phyloP scores from a whole-genome alignment of 768 basidiomycete species.

The Pleurotus pulmonarius region DNA sequence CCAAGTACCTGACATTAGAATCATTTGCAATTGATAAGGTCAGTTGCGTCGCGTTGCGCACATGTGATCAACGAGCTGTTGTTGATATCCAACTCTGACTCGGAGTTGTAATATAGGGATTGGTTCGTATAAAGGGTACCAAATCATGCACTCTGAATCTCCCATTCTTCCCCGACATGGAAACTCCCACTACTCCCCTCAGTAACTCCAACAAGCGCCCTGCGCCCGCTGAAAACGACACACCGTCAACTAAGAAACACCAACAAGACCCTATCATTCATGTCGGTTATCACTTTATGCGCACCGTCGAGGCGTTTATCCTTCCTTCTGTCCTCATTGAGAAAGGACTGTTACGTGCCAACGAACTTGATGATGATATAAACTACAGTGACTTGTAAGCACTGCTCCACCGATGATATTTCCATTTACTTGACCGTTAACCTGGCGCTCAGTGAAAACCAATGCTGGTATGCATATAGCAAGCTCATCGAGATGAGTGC shows the following conservation, averaged over 20 bases:
- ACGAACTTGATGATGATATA: background rate
- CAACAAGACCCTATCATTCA: conserved; percentile 2
- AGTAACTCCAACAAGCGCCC: background rate
- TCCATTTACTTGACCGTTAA: too few relatives aligned
- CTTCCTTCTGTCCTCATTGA: background rate
- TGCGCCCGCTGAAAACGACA: background rate
- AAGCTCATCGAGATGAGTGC: background rate
- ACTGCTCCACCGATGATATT: too few relatives aligned
- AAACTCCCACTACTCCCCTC: background rate
- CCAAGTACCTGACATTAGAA: too few relatives aligned
- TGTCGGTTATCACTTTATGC: conserved; percentile 1
- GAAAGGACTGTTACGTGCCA: background rate
- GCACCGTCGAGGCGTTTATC: conserved; percentile 5
- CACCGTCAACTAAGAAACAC: background rate
- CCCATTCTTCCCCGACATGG: too few relatives aligned
- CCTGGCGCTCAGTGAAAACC: too few relatives aligned
- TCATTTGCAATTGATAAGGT: too few relatives aligned
- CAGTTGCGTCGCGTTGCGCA: too few relatives aligned
- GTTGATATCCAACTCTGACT: too few relatives aligned
- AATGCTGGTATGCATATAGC: background rate
- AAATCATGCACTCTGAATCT: too few relatives aligned
- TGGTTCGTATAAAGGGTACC: too few relatives aligned
- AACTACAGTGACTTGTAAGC: background rate
- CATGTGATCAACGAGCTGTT: too few relatives aligned
- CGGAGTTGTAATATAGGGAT: too few relatives aligned